These are phyloP conservation scores for Xylariaceae sp. DNA, from an alignment of 2,329 filamentous ascomycete species.

Conservation along the genomic window DNA sequence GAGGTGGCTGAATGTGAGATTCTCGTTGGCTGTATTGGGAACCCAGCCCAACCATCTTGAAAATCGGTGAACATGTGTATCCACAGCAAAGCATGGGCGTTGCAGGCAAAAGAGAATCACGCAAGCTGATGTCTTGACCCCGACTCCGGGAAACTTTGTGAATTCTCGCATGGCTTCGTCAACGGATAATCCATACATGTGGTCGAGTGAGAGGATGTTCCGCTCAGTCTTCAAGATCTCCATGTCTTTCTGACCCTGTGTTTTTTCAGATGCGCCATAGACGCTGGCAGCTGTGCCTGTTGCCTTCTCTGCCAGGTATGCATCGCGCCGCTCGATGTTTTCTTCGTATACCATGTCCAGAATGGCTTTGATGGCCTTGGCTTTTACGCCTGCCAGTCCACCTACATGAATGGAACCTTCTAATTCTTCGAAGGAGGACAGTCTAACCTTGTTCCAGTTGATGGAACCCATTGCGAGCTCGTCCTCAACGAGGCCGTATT, in stretches of 20 bases:
- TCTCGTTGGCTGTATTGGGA: conserved; percentile 43
- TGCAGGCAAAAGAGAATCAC: conserved; percentile 52
- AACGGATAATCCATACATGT: conserved; percentile 42
- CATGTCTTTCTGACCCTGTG: conserved; percentile 45
- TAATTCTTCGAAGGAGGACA: conserved; percentile 55
- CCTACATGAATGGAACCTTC: conserved; percentile 63
- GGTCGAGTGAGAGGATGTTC: conserved; percentile 53
- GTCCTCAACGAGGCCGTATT: conserved; percentile 57
- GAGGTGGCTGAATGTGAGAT: conserved; percentile 49
- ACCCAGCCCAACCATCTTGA: conserved; percentile 51
- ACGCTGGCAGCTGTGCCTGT: conserved; percentile 39
- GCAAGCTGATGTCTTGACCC: conserved; percentile 53
- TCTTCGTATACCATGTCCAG: conserved; percentile 67
- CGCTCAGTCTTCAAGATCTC: conserved; percentile 54
- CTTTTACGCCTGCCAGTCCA: conserved; percentile 66
- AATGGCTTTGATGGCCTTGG: conserved; percentile 66
- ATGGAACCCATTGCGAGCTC: conserved; percentile 67
- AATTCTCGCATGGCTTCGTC: conserved; percentile 48
- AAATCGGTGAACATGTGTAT: conserved; percentile 52
- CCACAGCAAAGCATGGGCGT: conserved; percentile 51
- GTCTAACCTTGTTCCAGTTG: conserved; percentile 66
- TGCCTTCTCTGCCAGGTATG: conserved; percentile 40
- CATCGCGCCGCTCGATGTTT: conserved; percentile 46
- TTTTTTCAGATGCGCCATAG: conserved; percentile 37
- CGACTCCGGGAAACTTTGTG: conserved; percentile 47